A percentile compares a stretch with the other conserved stretches of the same genome.
phyloP scores from a whole-genome alignment of 2,329 filamentous ascomycete species.

The Clarireedia hainanense region DNA sequence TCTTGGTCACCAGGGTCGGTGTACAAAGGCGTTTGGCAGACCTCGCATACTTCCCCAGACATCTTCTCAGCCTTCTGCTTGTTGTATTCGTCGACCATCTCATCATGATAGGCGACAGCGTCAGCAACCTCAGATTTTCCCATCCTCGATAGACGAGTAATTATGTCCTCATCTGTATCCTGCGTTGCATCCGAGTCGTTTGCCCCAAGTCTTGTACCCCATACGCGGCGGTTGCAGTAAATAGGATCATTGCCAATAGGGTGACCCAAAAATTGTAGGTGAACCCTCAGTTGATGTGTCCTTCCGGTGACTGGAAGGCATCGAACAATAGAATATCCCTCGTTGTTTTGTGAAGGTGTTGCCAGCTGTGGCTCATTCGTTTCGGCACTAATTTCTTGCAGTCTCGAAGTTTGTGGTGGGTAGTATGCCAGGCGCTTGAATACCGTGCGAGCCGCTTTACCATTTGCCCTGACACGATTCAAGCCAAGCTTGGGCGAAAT shows the following conservation, averaged over 20 bases:
- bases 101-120: slow-evolving; percentile 86
- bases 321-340: slow-evolving; percentile 89
- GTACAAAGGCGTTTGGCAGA: slow-evolving; percentile 84
- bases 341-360: slow-evolving; percentile 43
- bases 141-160: slow-evolving; percentile 78
- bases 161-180: slow-evolving; percentile 82
- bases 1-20: slow-evolving; percentile 88
- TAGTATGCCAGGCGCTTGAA: slow-evolving; percentile 94
- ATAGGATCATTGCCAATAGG: slow-evolving; percentile 97
- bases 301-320: slow-evolving; percentile 89
- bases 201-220: slow-evolving; percentile 70
- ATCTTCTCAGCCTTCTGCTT: slow-evolving; percentile 89
- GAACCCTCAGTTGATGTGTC: slow-evolving; percentile 91
- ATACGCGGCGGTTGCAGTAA: slow-evolving; percentile 90
- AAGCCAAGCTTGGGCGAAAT: slow-evolving; percentile 93
- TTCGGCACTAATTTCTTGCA: slow-evolving; percentile 8
- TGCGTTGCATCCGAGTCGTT: slow-evolving; percentile 56
- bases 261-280: slow-evolving; percentile 88
- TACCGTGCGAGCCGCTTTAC: slow-evolving; percentile 81
- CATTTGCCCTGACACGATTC: slow-evolving; percentile 88
- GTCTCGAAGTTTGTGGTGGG: slow-evolving; percentile 34
- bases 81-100: slow-evolving; percentile 85
- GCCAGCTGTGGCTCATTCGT: slow-evolving; percentile 4
- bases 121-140: slow-evolving; percentile 90
- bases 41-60: slow-evolving; percentile 72